These are phyloP conservation scores for Blastocystis sp. DNA, from an alignment of 352 stramenopile species.

Conservation along the genomic window DNA sequence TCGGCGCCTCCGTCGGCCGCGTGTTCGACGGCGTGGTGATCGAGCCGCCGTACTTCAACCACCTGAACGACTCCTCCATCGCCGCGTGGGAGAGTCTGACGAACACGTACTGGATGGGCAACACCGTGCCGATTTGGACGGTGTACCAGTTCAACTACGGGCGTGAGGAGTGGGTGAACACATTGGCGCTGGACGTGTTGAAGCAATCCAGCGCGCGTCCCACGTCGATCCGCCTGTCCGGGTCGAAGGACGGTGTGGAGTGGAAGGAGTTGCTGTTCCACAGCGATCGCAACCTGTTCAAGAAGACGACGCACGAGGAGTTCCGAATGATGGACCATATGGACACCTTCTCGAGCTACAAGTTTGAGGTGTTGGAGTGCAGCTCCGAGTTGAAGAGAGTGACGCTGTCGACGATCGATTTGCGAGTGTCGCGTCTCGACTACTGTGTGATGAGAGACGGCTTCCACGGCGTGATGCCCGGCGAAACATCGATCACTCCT, in stretches of 20 bases:
- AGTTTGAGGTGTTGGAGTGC: conserved; percentile 1
- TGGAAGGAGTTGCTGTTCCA: too few relatives aligned
- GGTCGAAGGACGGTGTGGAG: not conserved
- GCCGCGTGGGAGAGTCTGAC: conserved; percentile 6
- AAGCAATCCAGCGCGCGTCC: conserved; percentile 8
- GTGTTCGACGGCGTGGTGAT: too few relatives aligned
- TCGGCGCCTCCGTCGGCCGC: too few relatives aligned
- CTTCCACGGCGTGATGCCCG: not conserved
- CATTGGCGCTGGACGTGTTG: not conserved
- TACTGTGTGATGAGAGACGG: conserved; percentile 48
- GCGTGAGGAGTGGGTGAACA: conserved; percentile 53
- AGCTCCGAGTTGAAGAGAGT: not conserved
- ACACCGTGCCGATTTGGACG: conserved; percentile 31
- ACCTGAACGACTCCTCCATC: not conserved
- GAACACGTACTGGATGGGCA: conserved; percentile 29
- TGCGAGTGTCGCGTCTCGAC: conserved; percentile 1
- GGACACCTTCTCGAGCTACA: not conserved
- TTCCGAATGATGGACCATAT: conserved; percentile 38
- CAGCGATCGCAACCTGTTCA: not conserved
- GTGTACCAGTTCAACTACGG: conserved; percentile 41
- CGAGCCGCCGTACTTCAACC: conserved; percentile 25
- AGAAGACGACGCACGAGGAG: not conserved
- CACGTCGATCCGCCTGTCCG: not conserved
- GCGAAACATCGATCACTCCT: conserved; percentile 1
- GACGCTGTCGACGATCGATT: conserved; percentile 1